Conservation (phyloP, 176 grass and related monocot species). For the Oryza australiensis region DNA sequence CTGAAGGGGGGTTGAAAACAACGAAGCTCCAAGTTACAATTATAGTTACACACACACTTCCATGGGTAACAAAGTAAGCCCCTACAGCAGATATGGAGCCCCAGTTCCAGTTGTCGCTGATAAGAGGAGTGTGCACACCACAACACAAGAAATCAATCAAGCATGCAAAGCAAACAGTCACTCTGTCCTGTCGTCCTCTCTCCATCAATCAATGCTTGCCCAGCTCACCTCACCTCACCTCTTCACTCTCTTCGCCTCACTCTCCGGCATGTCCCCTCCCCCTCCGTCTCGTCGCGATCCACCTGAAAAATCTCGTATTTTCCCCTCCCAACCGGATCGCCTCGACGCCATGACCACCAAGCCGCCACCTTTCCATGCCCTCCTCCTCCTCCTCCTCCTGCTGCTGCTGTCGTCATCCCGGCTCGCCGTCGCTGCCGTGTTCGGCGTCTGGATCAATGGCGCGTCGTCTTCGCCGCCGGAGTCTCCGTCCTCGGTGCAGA, state of each 20-base stretch:
- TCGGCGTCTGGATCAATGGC: conserved; percentile 68
- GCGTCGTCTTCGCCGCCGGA: neutral
- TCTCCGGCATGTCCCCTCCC: neutral
- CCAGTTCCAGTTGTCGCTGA: conserved; percentile 32
- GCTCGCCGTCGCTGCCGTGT: conserved; percentile 43
- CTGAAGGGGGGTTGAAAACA: too few species aligned
- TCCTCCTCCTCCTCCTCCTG: conserved; percentile 31
- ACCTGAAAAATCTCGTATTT: neutral
- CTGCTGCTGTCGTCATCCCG: conserved; percentile 34
- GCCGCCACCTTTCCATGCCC: conserved; percentile 15
- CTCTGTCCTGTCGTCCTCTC: neutral
- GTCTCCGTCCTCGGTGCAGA: neutral
- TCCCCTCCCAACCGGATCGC: neutral
- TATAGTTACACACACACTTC: too few species aligned
- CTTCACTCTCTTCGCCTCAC: neutral
- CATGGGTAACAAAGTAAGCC: too few species aligned
- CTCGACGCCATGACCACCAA: conserved; percentile 10
- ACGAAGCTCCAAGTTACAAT: too few species aligned
- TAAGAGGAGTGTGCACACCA: neutral
- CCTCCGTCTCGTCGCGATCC: neutral
- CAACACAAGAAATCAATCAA: neutral
- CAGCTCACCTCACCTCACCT: neutral
- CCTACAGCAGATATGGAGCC: neutral
- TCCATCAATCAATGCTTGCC: neutral
- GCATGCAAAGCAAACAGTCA: conserved; percentile 30